These are phyloP conservation scores for Skeletonema marinoi DNA, from an alignment of 108 stramenopile genomes.

Conservation along the genomic window DNA sequence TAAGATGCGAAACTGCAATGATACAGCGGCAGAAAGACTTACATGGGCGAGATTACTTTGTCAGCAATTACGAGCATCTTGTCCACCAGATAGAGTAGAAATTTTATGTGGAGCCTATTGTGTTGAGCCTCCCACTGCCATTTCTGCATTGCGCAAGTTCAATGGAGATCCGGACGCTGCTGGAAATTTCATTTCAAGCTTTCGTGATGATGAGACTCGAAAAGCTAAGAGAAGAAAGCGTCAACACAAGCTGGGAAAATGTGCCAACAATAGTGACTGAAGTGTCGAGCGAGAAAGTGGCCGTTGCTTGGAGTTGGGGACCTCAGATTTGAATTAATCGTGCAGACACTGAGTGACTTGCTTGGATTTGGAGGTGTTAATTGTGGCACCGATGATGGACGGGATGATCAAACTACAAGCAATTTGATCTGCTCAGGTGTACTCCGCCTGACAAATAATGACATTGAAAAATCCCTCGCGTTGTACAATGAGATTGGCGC, in stretches of 20 bases:
- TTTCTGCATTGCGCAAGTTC: conserved; percentile 22
- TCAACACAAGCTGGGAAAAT: conserved; percentile 20
- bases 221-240: conserved; percentile 2
- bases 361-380: conserved; percentile 8
- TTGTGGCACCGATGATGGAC: neutral
- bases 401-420: conserved; percentile 14
- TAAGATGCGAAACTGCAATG: conserved; percentile 2
- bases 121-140: conserved; percentile 10
- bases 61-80: conserved; percentile 6
- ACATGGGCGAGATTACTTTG: conserved; percentile 20
- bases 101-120: conserved; percentile 14
- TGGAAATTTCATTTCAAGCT: conserved; percentile 10
- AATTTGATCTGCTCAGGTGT: conserved; percentile 14
- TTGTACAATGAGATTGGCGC: conserved; percentile 21
- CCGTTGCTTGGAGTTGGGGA: too few species aligned
- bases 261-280: conserved; percentile 15
- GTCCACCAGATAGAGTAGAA: conserved; percentile 10
- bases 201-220: conserved; percentile 7
- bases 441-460: conserved; percentile 28
- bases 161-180: conserved; percentile 29
- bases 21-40: conserved; percentile 2
- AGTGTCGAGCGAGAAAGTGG: too few species aligned
- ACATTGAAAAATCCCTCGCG: conserved; percentile 19
- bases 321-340: too few species aligned
- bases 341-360: conserved; percentile 3